Conservation (phyloP, 352 stramenopile species). For the Pythium folliculosum region DNA sequence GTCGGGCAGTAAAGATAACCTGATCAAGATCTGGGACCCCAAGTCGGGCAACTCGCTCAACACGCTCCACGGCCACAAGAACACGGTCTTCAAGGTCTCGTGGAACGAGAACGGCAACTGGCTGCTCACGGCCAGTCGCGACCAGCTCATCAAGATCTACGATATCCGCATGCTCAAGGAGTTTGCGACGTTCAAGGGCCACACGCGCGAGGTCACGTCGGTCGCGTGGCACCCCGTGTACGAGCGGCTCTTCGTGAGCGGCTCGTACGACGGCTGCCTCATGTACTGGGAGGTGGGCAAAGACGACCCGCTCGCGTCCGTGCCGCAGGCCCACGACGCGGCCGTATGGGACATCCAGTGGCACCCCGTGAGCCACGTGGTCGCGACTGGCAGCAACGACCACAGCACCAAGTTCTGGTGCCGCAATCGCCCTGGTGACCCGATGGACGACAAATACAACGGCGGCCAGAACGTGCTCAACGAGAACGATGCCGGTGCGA, state of each 20-base stretch:
- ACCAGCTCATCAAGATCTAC: slow-evolving; percentile 99
- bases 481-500: slow-evolving; percentile 54
- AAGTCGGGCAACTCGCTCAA: slow-evolving; percentile 91
- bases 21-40: slow-evolving; percentile 99
- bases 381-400: slow-evolving; percentile 96
- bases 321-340: slow-evolving; percentile 94
- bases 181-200: slow-evolving; percentile 93
- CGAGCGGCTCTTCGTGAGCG: slow-evolving; percentile 95
- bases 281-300: slow-evolving; percentile 97
- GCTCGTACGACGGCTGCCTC: slow-evolving; percentile 96
- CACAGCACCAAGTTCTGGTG: slow-evolving; percentile 98
- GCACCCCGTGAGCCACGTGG: slow-evolving; percentile 95
- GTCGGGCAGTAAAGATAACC: slow-evolving; percentile 96
- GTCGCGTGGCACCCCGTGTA: slow-evolving; percentile 97
- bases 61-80: slow-evolving; percentile 97
- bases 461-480: slow-evolving; percentile 69
- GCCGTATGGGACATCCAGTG: slow-evolving; percentile 98
- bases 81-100: slow-evolving; percentile 96
- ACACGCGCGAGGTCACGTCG: slow-evolving; percentile 96
- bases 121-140: slow-evolving; percentile 95
- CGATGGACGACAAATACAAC: slow-evolving; percentile 91
- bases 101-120: slow-evolving; percentile 99
- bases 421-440: slow-evolving; percentile 92
- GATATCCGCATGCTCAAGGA: slow-evolving; percentile 98
- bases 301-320: slow-evolving; percentile 77